A percentile compares a stretch with the other conserved stretches of the same genome.
These are phyloP conservation scores for Gloeophyllum trabeum DNA, from an alignment of 768 basidiomycete genomes.

Conservation along the genomic window DNA sequence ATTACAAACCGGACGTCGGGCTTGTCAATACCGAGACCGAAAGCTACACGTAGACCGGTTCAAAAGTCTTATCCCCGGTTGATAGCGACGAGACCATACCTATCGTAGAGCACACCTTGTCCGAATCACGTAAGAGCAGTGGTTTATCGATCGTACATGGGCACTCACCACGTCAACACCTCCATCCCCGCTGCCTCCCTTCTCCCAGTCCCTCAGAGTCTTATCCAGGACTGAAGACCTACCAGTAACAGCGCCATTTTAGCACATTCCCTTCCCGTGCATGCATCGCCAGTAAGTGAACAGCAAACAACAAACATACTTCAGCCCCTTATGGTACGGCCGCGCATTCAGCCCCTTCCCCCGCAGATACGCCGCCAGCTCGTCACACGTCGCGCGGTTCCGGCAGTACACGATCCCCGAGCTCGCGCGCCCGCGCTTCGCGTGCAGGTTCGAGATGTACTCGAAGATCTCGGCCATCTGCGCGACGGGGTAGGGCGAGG, in stretches of 20 bases:
- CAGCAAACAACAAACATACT: conserved; percentile 21
- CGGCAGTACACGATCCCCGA: conserved; percentile 77
- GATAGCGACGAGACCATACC: no score
- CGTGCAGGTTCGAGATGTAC: conserved; percentile 55
- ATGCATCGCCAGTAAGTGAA: not conserved
- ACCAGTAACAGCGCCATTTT: not conserved
- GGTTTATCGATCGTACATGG: no score
- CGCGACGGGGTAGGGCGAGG: conserved; percentile 33
- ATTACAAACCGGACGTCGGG: conserved; percentile 49
- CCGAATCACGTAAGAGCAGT: no score
- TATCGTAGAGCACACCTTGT: not conserved
- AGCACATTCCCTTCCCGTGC: conserved; percentile 1
- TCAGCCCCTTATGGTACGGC: conserved; percentile 69
- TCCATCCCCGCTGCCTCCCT: conserved; percentile 37
- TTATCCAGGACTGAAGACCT: conserved; percentile 40
- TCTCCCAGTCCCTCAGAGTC: conserved; percentile 46
- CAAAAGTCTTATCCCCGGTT: no score
- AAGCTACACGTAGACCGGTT: conserved; percentile 73
- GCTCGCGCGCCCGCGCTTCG: conserved; percentile 44
- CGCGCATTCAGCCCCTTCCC: conserved; percentile 54
- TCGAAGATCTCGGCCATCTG: conserved; percentile 58
- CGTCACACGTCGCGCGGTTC: conserved; percentile 54
- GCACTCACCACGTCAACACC: conserved; percentile 54
- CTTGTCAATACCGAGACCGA: conserved; percentile 85
- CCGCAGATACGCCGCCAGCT: conserved; percentile 51